Conservation (phyloP, 2,329 filamentous ascomycete species). For the Neocatenulostroma microsporum region DNA sequence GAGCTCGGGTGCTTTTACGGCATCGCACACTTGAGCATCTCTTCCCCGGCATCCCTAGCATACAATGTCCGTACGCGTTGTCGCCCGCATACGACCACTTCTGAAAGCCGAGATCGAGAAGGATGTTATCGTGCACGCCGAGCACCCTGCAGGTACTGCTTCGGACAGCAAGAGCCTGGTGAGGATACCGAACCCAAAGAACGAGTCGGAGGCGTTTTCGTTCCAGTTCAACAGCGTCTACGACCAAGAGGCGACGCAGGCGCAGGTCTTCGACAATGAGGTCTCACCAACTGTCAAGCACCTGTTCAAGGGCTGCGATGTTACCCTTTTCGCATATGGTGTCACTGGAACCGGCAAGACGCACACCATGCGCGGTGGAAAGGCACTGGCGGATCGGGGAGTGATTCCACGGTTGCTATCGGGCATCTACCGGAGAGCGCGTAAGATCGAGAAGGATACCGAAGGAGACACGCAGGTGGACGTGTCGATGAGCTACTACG, state of each 20-base stretch:
- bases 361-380: slow-evolving; percentile 72
- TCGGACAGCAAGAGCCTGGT: slow-evolving; percentile 51
- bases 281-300: slow-evolving; percentile 85
- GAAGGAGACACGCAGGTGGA: slow-evolving; percentile 66
- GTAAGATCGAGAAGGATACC: slow-evolving; percentile 31
- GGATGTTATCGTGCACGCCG: slow-evolving; percentile 73
- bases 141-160: slow-evolving; percentile 45
- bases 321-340: slow-evolving; percentile 91
- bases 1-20: not conserved
- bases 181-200: slow-evolving; percentile 89
- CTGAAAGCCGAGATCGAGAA: slow-evolving; percentile 77
- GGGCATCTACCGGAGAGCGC: slow-evolving; percentile 67
- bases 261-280: slow-evolving; percentile 82
- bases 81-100: slow-evolving; percentile 82
- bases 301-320: slow-evolving; percentile 96
- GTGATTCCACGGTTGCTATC: slow-evolving; percentile 48
- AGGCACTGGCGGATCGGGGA: slow-evolving; percentile 56
- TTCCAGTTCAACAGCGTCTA: slow-evolving; percentile 96
- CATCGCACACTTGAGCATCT: not conserved
- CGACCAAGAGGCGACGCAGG: slow-evolving; percentile 69
- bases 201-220: slow-evolving; percentile 80
- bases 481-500: slow-evolving; percentile 64
- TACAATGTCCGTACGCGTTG: slow-evolving; percentile 66
- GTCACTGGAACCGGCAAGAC: slow-evolving; percentile 98
- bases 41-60: too few species aligned